These are phyloP conservation scores for Pleurotus tuoliensis DNA, from an alignment of 768 basidiomycete species.

Conservation along the genomic window DNA sequence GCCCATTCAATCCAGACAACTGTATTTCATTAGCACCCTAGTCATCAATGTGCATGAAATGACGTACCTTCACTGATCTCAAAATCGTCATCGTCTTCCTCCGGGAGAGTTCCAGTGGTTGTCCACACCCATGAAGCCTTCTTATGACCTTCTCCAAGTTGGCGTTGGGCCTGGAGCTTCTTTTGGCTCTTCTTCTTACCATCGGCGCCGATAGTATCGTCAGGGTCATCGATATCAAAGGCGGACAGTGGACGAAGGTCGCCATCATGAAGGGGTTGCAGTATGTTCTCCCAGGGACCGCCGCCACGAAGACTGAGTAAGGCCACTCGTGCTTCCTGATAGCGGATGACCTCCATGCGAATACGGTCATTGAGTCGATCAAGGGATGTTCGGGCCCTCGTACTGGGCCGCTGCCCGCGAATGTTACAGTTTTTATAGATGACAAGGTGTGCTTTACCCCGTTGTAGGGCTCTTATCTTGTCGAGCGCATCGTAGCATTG, in stretches of 20 bases:
- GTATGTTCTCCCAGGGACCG: neutral
- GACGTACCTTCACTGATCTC: no score
- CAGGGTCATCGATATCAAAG: neutral
- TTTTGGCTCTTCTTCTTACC: neutral
- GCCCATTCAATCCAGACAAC: no score
- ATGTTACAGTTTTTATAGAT: slow-evolving; percentile 19
- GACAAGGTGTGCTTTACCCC: slow-evolving; percentile 18
- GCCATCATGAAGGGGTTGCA: slow-evolving; percentile 10
- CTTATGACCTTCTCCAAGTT: slow-evolving; percentile 4
- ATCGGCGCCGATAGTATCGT: neutral
- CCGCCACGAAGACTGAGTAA: slow-evolving; percentile 10
- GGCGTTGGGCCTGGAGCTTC: neutral
- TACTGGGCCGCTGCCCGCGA: slow-evolving; percentile 18
- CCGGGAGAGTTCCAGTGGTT: neutral
- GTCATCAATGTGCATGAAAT: no score
- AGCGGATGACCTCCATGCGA: slow-evolving; percentile 9
- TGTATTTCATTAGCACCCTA: no score
- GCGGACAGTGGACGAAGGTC: slow-evolving; percentile 11
- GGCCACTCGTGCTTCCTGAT: slow-evolving; percentile 13
- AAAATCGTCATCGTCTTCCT: neutral
- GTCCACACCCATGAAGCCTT: slow-evolving; percentile 9
- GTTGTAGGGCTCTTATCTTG: slow-evolving; percentile 13
- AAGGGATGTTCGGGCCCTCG: slow-evolving; percentile 16
- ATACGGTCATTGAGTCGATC: slow-evolving; percentile 8
- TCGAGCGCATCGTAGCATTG: slow-evolving; percentile 10